Evolutionary conservation across 164 flowering plant genomes (phyloP).

Genomic region (Sedum album): DNA sequence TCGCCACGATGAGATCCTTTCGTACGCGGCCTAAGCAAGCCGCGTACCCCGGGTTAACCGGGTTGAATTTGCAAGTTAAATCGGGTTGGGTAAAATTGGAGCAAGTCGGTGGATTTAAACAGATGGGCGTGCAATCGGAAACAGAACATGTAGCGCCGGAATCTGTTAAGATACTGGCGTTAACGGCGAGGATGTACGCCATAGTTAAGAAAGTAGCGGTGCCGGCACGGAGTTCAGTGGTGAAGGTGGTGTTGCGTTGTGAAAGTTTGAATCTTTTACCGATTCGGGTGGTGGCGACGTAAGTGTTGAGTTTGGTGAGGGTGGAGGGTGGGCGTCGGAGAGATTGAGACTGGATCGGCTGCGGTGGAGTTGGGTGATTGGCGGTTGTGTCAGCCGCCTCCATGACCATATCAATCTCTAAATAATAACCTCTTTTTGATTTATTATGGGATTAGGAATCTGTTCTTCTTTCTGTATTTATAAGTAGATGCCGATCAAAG

Average conservation of each 20-base stretch:
- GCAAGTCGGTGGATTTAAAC: conserved; percentile 32
- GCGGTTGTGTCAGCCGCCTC: not conserved
- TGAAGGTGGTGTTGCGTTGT: conserved; percentile 52
- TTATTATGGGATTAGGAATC: not conserved
- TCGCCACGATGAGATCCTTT: conserved; percentile 72
- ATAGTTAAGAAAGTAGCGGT: conserved; percentile 89
- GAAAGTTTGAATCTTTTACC: conserved; percentile 63
- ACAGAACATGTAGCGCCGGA: conserved; percentile 83
- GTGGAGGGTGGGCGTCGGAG: conserved; percentile 4
- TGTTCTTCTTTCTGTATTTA: not conserved
- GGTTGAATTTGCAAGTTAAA: conserved; percentile 56
- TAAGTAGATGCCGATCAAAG: not conserved
- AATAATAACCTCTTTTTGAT: not conserved
- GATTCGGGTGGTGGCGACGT: conserved; percentile 33
- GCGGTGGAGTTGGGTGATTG: not conserved
- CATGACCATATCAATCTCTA: not conserved
- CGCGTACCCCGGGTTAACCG: conserved; percentile 72
- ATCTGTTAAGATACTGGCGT: conserved; percentile 78
- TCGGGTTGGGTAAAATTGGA: conserved; percentile 36
- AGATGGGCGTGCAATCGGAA: conserved; percentile 59
- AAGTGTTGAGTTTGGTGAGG: conserved; percentile 37
- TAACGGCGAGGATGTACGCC: conserved; percentile 95
- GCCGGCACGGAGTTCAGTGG: conserved; percentile 91
- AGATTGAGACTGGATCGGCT: not conserved
- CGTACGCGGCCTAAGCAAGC: conserved; percentile 45